Base-by-base conservation (phyloP, 2,329 filamentous ascomycete species). In the Penicillium occitanis region DNA sequence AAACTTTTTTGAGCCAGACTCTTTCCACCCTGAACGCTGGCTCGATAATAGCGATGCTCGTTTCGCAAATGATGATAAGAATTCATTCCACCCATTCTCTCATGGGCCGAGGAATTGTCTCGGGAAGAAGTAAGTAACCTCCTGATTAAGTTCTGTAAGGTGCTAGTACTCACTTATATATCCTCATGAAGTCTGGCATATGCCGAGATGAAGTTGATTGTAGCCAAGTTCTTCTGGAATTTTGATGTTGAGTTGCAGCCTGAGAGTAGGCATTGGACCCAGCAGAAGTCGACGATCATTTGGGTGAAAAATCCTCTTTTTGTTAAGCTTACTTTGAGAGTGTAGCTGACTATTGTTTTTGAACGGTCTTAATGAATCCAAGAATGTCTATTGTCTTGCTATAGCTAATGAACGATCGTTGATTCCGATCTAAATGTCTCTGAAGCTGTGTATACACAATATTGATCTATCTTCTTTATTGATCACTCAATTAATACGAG, bases 171-270 rank as follows among this genome's bases (percentile, higher is more conserved):
- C 2, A 13, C 30, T 35, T 35, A 35, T 19, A n/a, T 22, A 6
- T 14, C 6, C 3, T 33, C 28, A 35, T 37, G 5, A 51, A 83
- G 80, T 59, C 72, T 85, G 42, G 81, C 82, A 1, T 83, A 82
- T 63, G 73, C 80, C 19, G 82, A 85, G 68, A 81, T 84, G 76
- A 75, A 82, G 2, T 71, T 83, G 7, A 78, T 84, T 46, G 69
- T 85, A n/a, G 77, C 78, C 0, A 77, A 78, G 3, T 69, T 85
- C 17, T 68, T 85, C 1, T 84, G 76, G 73, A 81, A 80, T 62
- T 85, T 84, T 69, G 82, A 85, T 66, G 65, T 83, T 61, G 71
- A 73, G 55, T 72, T 82, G 48, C 76, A 51, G 14, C 51, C 66
- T 2, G 55, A 57, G 19, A 67, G 63, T 14, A 73, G 3, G 69